A percentile compares a stretch with the other conserved stretches of the same genome.
phyloP scores from a whole-genome alignment of 1,284 basidiomycete genomes.

The Ustilago bromivora region DNA sequence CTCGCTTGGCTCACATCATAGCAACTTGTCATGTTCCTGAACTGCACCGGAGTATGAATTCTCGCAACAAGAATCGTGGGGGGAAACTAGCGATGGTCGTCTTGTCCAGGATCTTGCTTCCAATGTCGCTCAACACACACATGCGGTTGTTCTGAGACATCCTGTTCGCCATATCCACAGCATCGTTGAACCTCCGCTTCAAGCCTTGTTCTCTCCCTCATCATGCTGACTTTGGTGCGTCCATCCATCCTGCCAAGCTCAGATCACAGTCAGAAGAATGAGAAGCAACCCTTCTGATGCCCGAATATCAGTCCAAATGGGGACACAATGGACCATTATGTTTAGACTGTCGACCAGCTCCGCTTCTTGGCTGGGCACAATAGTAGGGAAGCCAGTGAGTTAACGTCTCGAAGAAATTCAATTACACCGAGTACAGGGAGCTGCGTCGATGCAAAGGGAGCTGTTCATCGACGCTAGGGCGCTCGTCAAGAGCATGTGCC shows the following conservation, averaged over 20 bases:
- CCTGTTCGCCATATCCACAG: conserved; percentile 1
- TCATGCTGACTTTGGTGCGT: not conserved
- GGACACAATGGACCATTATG: not conserved
- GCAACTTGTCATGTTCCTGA: conserved; percentile 10
- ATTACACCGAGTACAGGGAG: too few species aligned
- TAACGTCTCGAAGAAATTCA: too few species aligned
- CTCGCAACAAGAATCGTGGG: not conserved
- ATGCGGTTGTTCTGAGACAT: conserved; percentile 10
- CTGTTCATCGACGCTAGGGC: too few species aligned
- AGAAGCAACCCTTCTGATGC: not conserved
- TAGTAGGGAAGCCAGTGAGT: not conserved
- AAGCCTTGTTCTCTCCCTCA: not conserved
- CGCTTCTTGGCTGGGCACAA: not conserved
- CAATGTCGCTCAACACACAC: not conserved
- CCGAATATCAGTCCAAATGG: not conserved
- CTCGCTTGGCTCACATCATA: conserved; percentile 1
- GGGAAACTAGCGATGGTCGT: not conserved
- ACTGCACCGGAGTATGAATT: conserved; percentile 12
- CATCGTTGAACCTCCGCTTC: not conserved
- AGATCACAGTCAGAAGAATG: not conserved
- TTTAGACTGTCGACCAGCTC: not conserved
- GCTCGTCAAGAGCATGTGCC: not conserved
- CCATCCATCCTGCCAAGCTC: not conserved
- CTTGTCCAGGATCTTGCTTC: not conserved
- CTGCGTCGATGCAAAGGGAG: too few species aligned